These are phyloP conservation scores for Sesbania bispinosa DNA, from an alignment of 306 rosid genomes.

Conservation along the genomic window DNA sequence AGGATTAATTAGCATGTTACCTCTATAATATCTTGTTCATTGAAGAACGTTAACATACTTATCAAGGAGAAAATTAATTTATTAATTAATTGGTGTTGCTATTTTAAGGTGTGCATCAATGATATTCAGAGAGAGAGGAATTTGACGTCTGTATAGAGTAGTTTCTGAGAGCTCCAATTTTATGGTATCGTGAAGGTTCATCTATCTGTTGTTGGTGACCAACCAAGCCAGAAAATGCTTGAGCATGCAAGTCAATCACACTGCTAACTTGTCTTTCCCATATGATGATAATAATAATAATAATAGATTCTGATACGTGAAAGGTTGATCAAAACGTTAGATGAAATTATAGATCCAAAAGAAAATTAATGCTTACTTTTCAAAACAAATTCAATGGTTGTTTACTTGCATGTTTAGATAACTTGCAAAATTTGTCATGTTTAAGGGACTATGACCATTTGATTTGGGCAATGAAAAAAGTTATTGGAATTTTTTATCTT, in stretches of 20 bases:
- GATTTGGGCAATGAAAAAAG: neutral
- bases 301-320: neutral
- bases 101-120: neutral
- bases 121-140: neutral
- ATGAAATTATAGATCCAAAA: neutral
- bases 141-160: neutral
- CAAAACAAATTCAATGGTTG: neutral
- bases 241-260: neutral
- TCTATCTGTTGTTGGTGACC: neutral
- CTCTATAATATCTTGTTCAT: neutral
- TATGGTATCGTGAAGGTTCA: neutral
- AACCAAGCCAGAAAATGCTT: neutral
- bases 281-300: neutral
- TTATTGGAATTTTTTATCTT: too few relatives aligned
- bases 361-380: neutral
- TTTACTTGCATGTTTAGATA: neutral
- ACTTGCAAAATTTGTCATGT: neutral
- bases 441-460: neutral
- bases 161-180: neutral
- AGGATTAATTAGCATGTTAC: neutral
- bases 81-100: neutral
- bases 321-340: constrained; percentile 3
- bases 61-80: neutral
- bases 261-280: neutral
- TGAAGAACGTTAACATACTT: neutral